Conservation (phyloP, 1,284 basidiomycete species). For the Trichosporon coremiiforme region DNA sequence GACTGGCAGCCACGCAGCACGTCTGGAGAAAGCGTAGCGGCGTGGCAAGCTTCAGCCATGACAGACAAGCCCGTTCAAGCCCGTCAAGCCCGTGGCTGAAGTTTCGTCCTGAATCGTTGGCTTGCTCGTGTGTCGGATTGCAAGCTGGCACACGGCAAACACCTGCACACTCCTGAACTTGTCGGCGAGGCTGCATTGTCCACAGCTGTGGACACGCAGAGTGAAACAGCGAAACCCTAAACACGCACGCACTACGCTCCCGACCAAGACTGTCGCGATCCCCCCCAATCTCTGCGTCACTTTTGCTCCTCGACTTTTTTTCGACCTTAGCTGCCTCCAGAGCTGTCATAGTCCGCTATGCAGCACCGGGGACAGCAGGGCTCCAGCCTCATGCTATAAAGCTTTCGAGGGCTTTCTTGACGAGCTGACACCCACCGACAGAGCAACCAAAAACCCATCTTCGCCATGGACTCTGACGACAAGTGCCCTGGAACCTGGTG, state of each 20-base stretch:
- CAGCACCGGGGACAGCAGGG: not conserved
- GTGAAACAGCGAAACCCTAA: conserved; percentile 7
- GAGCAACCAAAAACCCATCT: not conserved
- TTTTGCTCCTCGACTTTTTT: conserved; percentile 2
- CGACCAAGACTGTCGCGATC: not conserved
- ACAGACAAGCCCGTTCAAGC: not conserved
- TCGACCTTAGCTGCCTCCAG: not conserved
- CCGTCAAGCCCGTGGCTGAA: not conserved
- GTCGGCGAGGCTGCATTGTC: not conserved
- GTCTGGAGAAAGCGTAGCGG: not conserved
- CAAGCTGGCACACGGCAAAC: not conserved
- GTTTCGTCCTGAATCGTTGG: too few relatives aligned
- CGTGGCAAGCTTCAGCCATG: not conserved
- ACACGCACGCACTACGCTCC: conserved; percentile 10
- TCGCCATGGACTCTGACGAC: not conserved
- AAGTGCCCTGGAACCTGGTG: conserved; percentile 9
- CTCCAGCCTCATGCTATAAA: conserved; percentile 9
- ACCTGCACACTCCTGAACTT: not conserved
- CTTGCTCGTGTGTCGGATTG: not conserved
- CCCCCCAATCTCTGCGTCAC: not conserved
- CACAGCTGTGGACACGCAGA: not conserved
- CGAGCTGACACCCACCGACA: not conserved
- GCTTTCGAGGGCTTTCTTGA: not conserved
- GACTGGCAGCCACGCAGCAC: not conserved
- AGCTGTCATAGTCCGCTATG: not conserved